These are phyloP conservation scores for Fomitopsis schrenkii DNA, from an alignment of 1,284 basidiomycete species.

Conservation along the genomic window DNA sequence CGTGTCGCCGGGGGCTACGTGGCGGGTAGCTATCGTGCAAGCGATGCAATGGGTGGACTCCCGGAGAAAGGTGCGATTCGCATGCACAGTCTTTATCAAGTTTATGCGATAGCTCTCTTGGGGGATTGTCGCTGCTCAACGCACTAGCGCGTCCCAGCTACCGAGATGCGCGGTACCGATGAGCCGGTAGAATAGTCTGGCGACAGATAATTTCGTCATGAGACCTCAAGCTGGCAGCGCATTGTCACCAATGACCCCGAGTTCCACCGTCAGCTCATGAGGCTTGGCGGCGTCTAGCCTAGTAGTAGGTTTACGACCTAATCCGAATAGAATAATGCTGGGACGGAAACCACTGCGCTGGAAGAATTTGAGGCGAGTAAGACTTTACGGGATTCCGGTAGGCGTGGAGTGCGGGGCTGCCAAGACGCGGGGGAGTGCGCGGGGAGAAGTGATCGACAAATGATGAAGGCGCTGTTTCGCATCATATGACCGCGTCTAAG, in stretches of 20 bases:
- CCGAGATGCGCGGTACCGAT: not conserved
- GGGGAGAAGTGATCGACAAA: not conserved
- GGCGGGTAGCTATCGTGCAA: not conserved
- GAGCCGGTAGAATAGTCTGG: not conserved
- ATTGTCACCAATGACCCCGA: not conserved
- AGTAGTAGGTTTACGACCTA: not conserved
- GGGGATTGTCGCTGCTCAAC: not conserved
- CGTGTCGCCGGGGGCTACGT: not conserved
- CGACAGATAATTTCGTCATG: not conserved
- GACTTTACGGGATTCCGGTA: too few species aligned
- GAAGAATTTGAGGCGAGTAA: too few species aligned
- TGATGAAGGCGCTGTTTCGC: not conserved
- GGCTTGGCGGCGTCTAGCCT: not conserved
- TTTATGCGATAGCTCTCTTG: not conserved
- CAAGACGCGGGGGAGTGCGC: not conserved
- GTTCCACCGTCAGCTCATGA: not conserved
- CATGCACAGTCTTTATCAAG: too few species aligned
- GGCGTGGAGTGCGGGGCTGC: not conserved
- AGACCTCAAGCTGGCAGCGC: not conserved
- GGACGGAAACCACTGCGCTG: too few species aligned
- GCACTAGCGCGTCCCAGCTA: not conserved
- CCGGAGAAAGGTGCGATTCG: too few species aligned
- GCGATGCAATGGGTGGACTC: not conserved
- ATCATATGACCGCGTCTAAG: not conserved
- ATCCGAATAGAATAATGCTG: too few species aligned